phyloP scores from a whole-genome alignment of 345 rosid species.

The Fremontodendron californicum region DNA sequence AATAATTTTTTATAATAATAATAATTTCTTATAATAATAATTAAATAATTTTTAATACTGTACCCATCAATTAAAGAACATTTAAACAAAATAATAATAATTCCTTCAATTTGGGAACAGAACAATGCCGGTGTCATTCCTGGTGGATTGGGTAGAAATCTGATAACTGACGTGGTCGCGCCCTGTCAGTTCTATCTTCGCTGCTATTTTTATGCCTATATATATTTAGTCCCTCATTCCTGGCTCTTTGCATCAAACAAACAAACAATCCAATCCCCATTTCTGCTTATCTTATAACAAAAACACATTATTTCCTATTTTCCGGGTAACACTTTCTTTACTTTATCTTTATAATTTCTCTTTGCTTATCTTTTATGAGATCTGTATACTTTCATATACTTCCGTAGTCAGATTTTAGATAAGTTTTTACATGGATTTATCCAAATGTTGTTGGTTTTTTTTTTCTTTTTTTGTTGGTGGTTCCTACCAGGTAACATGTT shows the following conservation, averaged over 20 bases:
- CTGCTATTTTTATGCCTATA: conserved; percentile 4
- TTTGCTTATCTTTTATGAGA: neutral
- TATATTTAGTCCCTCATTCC: neutral
- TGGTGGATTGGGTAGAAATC: neutral
- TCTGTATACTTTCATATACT: neutral
- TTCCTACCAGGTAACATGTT: neutral
- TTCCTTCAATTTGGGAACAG: neutral
- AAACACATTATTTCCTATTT: neutral
- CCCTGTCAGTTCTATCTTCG: conserved; percentile 29
- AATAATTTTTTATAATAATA: too few species aligned
- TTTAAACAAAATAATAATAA: neutral
- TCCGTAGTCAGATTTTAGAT: neutral
- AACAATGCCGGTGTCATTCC: neutral
- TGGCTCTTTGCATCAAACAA: too few species aligned
- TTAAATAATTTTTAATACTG: too few species aligned
- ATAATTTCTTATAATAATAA: too few species aligned
- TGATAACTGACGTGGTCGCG: conserved; percentile 29
- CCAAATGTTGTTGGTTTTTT: neutral
- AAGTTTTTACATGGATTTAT: neutral
- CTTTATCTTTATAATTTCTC: neutral
- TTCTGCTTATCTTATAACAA: neutral
- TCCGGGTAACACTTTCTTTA: neutral
- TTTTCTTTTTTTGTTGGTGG: neutral
- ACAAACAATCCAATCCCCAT: neutral
- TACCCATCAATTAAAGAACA: too few species aligned